A percentile compares a stretch with the other conserved stretches of the same genome.
Conservation (phyloP, 2,329 filamentous ascomycete genomes). For the Parafenestella ontariensis region DNA sequence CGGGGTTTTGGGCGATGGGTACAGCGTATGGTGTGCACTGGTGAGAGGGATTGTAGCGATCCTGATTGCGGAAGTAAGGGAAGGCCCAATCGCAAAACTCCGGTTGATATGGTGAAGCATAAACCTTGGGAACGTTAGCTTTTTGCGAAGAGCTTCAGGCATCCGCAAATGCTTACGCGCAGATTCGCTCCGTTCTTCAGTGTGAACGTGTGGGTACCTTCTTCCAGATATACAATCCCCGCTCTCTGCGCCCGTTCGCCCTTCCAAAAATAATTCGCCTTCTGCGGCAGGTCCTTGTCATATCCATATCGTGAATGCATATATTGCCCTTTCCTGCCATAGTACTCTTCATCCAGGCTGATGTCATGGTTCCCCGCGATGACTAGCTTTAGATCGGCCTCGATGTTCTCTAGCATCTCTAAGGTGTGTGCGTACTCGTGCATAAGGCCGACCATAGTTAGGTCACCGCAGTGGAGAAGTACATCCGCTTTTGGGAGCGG, state of each 20-base stretch:
- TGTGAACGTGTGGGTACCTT: slow-evolving; percentile 57
- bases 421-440: slow-evolving; percentile 58
- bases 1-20: slow-evolving; percentile 46
- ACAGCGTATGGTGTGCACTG: slow-evolving; percentile 30
- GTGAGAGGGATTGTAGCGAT: slow-evolving; percentile 59
- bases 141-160: background rate
- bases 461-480: slow-evolving; percentile 65
- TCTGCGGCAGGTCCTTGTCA: slow-evolving; percentile 24
- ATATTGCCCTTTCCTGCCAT: slow-evolving; percentile 36
- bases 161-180: slow-evolving; percentile 38
- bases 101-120: slow-evolving; percentile 63
- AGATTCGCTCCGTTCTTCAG: slow-evolving; percentile 59
- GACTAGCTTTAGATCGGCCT: slow-evolving; percentile 65
- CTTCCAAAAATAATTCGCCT: slow-evolving; percentile 57
- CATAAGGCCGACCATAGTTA: slow-evolving; percentile 60
- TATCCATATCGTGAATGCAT: slow-evolving; percentile 35
- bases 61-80: slow-evolving; percentile 57
- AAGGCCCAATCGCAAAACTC: slow-evolving; percentile 65
- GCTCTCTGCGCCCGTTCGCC: slow-evolving; percentile 52
- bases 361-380: slow-evolving; percentile 68
- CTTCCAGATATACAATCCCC: slow-evolving; percentile 63
- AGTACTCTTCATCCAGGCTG: slow-evolving; percentile 61
- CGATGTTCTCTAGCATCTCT: slow-evolving; percentile 55
- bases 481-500: slow-evolving; percentile 62
- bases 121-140: slow-evolving; percentile 49